Evolutionary conservation across 805 yeast genomes (phyloP).

Genomic region (Lipomyces starkeyi): DNA sequence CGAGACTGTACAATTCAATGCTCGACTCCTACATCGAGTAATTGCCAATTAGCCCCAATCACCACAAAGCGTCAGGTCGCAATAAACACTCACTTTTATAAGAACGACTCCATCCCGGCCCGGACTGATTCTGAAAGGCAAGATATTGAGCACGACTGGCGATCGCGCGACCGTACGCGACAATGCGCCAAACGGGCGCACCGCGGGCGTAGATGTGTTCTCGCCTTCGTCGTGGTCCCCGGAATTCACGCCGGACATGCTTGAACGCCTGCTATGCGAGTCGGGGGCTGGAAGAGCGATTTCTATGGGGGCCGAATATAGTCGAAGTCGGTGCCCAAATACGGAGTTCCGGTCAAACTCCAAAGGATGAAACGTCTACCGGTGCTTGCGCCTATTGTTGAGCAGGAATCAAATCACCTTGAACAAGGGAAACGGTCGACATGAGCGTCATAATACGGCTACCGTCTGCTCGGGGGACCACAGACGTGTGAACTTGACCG

Average conservation of each 20-base stretch:
- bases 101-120: slow-evolving; percentile 6
- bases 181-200: slow-evolving; percentile 2
- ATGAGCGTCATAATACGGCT: neutral
- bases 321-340: neutral
- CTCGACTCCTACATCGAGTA: slow-evolving; percentile 24
- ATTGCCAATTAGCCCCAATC: neutral
- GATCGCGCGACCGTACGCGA: slow-evolving; percentile 13
- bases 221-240: neutral
- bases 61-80: too few species aligned
- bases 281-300: neutral
- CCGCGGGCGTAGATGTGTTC: neutral
- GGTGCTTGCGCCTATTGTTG: neutral
- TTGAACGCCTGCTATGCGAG: neutral
- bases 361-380: neutral
- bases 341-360: neutral
- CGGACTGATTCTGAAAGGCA: slow-evolving; percentile 5
- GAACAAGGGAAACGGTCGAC: neutral
- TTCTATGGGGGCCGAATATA: neutral
- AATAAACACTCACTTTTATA: slow-evolving; percentile 8
- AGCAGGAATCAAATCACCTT: slow-evolving; percentile 2
- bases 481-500: neutral
- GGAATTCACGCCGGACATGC: neutral
- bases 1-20: slow-evolving; percentile 22
- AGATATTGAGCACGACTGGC: slow-evolving; percentile 11
- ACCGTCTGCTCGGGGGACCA: neutral